phyloP scores from a whole-genome alignment of 2,329 filamentous ascomycete species.

The Mycogone perniciosa region DNA sequence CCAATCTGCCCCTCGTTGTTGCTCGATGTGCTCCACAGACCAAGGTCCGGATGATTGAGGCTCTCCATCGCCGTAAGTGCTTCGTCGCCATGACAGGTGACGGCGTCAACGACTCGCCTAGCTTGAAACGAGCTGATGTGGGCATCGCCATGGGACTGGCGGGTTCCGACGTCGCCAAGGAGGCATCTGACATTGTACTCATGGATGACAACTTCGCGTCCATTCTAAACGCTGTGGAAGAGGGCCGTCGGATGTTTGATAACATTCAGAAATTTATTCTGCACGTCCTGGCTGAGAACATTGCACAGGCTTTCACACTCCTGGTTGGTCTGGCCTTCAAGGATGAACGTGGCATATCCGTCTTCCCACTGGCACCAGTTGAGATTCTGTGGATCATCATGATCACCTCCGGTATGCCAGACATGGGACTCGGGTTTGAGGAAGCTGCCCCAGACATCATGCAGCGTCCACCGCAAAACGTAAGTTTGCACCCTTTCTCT shows the following conservation, averaged over 20 bases:
- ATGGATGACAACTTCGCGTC: constrained; percentile 69
- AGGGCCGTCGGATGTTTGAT: constrained; percentile 64
- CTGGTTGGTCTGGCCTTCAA: constrained; percentile 67
- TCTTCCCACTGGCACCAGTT: constrained; percentile 67
- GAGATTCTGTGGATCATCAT: constrained; percentile 76
- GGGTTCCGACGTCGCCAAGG: constrained; percentile 65
- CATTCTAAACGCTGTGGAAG: constrained; percentile 65
- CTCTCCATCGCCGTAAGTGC: constrained; percentile 57
- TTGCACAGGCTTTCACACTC: constrained; percentile 61
- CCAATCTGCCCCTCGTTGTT: constrained; percentile 59
- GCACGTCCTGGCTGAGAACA: constrained; percentile 61
- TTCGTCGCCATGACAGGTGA: constrained; percentile 69
- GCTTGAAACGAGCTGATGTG: constrained; percentile 61
- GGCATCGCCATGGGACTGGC: constrained; percentile 65
- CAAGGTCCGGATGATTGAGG: constrained; percentile 70
- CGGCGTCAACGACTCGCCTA: constrained; percentile 65
- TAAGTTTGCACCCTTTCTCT: constrained; percentile 23
- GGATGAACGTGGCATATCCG: constrained; percentile 54
- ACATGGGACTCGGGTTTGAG: constrained; percentile 71
- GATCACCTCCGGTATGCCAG: constrained; percentile 67
- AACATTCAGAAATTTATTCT: constrained; percentile 70
- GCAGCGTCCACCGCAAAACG: constrained; percentile 59
- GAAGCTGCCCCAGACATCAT: constrained; percentile 63
- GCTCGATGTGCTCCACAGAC: constrained; percentile 64
- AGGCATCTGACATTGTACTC: constrained; percentile 60